Evolutionary conservation across 352 stramenopile species (phyloP), one percentile per base, ranked within the genome.

Genomic region (Thalassiosira livingstoniorum): DNA sequence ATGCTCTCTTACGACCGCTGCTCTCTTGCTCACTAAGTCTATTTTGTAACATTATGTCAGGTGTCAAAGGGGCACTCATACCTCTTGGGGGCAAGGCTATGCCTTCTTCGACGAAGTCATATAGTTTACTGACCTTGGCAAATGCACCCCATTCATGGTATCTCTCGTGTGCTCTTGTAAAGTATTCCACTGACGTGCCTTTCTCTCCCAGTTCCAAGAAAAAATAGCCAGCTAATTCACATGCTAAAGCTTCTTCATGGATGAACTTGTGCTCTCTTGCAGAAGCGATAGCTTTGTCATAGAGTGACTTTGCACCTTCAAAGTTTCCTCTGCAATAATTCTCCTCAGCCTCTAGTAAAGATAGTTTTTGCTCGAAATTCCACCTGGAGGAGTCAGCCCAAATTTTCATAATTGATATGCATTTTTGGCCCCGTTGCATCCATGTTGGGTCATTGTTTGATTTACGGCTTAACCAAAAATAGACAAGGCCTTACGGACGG

Each of bases 271-370:
- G 64, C 43, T 72, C 43, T 23, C 31, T 39, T 60, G 64, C 64
- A 10, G 25, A 64, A 27, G 21, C 60, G n/a, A 78, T 78, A 62
- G 69, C 69, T 21, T 63, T 69, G 5, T 69, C 29, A 25, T 78
- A 78, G 0, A 31, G 37, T n/a, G 3, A n/a, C 37, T 78, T 15
- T 4, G 69, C 69, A 61, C 47, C 31, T n/a, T 69, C 69, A 54
- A 64, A 35, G 31, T 78, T 18, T 0, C 34, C 27, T 0, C 63
- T 35, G 57, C 69, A 54, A 32, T 45, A 78, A 1, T 47, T 13
- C 21, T 69, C 69, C 29, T 78, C 70, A 23, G 70, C 70, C 34
- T 65, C 29, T 32, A 78, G 45, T n/a, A 78, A 66, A 27, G 27
- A 51, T 0, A 54, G 23, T 34, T 72, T 78, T 23, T 70, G 5